Base-by-base conservation (phyloP, 106 monocot genomes). In the Platanthera zijinensis region DNA sequence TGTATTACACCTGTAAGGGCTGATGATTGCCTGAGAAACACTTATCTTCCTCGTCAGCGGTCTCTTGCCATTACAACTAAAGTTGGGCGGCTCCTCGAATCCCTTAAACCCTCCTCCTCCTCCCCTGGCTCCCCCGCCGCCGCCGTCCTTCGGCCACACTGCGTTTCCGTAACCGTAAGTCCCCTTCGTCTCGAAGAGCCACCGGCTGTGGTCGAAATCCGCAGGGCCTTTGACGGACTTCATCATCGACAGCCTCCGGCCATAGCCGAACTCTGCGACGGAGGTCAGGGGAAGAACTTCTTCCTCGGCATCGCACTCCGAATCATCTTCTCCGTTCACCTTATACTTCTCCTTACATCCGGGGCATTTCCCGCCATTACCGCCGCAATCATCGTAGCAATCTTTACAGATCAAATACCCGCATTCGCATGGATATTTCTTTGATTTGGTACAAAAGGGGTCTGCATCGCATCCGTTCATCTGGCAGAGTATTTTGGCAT, bases 91-190 rank as follows among this genome's bases (percentile, higher is more conserved):
- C 57, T 89, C 88, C 0, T 83, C 86, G n/a, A 80, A 83, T 67
- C 82, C 86, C 76, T 74, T 69, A 25, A 76, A 69, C 52, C 83
- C 88, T 47, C n/a, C 82, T 8, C 53, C 39, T 39, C 39, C 73
- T 2, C 2, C 39, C 3, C 39, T 39, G 50, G 66, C 80, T 12
- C 80, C 82, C 0, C 84, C 88, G n/a, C 48, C 85, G 0, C 51
- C 76, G 19, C 84, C 88, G 17, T 85, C 89, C 62, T 87, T 87
- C 0, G 92, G 92, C 92, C 92, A 89, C 30, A 92, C 73, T 5
- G 92, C 92, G 50, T 92, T 92, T 52, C 92, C 92, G 18, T 92
- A 92, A 7, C 92, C 92, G 48, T 92, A 92, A 2, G 92, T 92
- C 48, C 92, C 92, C 61, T 87, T 89, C 15, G 89, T 89, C 92